phyloP scores from a whole-genome alignment of 164 flowering plant genomes.

The Tetracentron sinense region DNA sequence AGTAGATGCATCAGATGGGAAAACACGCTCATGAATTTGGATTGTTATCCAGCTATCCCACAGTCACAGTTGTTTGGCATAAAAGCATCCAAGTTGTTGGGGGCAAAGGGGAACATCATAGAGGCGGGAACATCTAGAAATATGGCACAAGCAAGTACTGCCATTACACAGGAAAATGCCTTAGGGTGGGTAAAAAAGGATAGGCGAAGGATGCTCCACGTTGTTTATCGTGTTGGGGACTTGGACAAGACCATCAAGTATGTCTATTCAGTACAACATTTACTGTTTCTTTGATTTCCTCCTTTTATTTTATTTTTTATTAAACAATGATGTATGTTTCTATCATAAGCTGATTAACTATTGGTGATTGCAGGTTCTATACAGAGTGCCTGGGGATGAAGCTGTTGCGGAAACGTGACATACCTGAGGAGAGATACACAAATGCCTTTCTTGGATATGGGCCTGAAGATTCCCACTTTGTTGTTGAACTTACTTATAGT shows the following conservation, averaged over 20 bases:
- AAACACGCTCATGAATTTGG: conserved; percentile 11
- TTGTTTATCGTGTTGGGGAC: conserved; percentile 97
- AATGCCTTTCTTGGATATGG: conserved; percentile 99
- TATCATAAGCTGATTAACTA: conserved; percentile 8
- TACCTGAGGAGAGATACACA: conserved; percentile 95
- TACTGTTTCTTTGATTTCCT: background rate
- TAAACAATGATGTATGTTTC: background rate
- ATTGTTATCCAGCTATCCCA: conserved; percentile 49
- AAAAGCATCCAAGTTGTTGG: conserved; percentile 41
- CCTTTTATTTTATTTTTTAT: background rate
- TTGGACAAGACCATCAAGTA: conserved; percentile 95
- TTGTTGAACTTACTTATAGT: conserved; percentile 97
- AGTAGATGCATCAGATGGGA: too few relatives aligned
- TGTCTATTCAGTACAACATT: conserved; percentile 5
- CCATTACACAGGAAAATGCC: conserved; percentile 54
- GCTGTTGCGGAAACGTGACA: conserved; percentile 86
- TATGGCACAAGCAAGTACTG: conserved; percentile 63
- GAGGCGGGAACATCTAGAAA: conserved; percentile 40
- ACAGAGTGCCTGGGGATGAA: conserved; percentile 98
- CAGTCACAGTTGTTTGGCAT: conserved; percentile 54
- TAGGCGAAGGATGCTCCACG: conserved; percentile 88
- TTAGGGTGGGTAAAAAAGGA: conserved; percentile 87
- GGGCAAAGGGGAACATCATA: conserved; percentile 33
- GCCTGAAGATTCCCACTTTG: conserved; percentile 98
- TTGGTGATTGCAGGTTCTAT: conserved; percentile 64